Evolutionary conservation across 768 basidiomycete genomes (phyloP).

Genomic region (Amyloporia xantha): DNA sequence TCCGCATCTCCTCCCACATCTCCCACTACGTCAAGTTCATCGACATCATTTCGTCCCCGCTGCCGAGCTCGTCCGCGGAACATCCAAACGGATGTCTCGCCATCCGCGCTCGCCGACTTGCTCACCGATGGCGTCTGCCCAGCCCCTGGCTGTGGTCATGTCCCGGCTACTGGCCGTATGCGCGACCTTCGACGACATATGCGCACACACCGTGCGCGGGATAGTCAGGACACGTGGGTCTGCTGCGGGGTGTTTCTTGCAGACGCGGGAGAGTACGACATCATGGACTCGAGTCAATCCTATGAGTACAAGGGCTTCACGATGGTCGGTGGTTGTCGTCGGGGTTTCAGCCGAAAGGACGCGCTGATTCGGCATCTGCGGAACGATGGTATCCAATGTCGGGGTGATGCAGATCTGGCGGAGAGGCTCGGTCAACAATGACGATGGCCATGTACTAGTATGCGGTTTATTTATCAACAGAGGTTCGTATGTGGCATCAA

Average conservation of each 20-base stretch:
- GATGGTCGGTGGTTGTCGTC: not conserved
- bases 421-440: too few species aligned
- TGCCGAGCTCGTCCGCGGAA: too few species aligned
- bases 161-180: too few species aligned
- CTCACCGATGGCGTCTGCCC: too few species aligned
- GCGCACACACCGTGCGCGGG: not conserved
- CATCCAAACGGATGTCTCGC: too few species aligned
- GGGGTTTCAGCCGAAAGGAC: not conserved
- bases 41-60: too few species aligned
- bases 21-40: not conserved
- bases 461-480: too few species aligned
- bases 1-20: not conserved
- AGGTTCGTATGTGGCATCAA: too few species aligned
- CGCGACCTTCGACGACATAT: too few species aligned
- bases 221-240: not conserved
- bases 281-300: not conserved
- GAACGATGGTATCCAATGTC: not conserved
- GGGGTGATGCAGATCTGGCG: not conserved
- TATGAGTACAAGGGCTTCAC: not conserved
- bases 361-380: not conserved
- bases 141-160: too few species aligned
- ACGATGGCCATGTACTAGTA: too few species aligned
- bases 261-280: not conserved
- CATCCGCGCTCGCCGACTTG: too few species aligned
- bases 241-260: not conserved